Evolutionary conservation across 495 filamentous ascomycete genomes (phyloP).

Genomic region (Aspergillus sclerotioniger): DNA sequence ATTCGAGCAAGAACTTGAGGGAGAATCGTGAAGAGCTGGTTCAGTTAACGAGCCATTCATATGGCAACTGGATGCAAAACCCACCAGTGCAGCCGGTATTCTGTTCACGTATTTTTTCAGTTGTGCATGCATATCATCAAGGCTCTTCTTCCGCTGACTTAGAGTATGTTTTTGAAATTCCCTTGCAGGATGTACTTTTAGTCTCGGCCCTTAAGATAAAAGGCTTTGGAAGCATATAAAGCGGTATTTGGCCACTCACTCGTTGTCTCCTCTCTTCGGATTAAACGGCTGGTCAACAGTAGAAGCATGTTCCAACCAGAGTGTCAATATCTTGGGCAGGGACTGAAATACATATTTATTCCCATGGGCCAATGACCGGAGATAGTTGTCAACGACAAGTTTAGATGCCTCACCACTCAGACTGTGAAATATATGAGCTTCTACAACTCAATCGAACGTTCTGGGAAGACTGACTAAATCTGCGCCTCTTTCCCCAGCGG

Average conservation of each 20-base stretch:
- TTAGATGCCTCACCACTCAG: conserved; percentile 78
- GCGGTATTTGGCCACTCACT: conserved; percentile 32
- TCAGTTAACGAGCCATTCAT: conserved; percentile 18
- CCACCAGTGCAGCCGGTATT: conserved; percentile 73
- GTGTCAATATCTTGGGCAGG: conserved; percentile 80
- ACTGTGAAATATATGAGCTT: conserved; percentile 22
- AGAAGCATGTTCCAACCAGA: conserved; percentile 90
- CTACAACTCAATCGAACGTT: background rate
- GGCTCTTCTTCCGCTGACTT: conserved; percentile 58
- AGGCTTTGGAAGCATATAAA: background rate
- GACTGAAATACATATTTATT: conserved; percentile 96
- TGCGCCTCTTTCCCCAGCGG: conserved; percentile 61
- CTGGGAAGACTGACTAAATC: conserved; percentile 40
- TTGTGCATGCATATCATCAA: conserved; percentile 68
- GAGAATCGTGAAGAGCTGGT: conserved; percentile 79
- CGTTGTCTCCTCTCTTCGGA: conserved; percentile 60
- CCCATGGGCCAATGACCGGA: conserved; percentile 80
- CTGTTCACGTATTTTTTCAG: conserved; percentile 70
- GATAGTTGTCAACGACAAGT: conserved; percentile 88
- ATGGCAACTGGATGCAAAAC: background rate
- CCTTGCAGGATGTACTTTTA: conserved; percentile 17
- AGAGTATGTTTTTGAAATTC: conserved; percentile 57
- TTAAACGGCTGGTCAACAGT: conserved; percentile 67
- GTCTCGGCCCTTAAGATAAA: conserved; percentile 2
- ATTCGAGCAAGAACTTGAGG: conserved; percentile 92